Evolutionary conservation across 208 protist species (phyloP).

Genomic region (Crithidia mellificae): DNA sequence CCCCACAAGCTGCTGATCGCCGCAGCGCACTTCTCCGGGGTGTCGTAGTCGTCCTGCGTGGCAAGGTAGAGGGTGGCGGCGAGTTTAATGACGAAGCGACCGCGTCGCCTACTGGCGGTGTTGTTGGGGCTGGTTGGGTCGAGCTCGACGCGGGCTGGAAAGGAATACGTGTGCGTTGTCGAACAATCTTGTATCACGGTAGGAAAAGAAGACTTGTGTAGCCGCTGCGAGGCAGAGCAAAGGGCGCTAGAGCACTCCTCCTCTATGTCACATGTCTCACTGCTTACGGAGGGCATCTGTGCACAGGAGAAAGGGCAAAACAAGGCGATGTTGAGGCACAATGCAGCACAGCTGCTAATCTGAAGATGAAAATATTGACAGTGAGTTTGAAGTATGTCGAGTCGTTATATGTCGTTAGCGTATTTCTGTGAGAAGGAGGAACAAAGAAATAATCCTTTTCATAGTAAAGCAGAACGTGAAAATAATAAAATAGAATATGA

Average conservation of each 20-base stretch:
- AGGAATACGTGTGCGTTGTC: neutral
- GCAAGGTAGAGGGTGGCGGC: slow-evolving; percentile 44
- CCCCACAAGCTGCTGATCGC: slow-evolving; percentile 38
- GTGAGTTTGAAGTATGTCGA: too few species aligned
- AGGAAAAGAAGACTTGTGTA: neutral
- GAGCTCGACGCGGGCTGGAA: neutral
- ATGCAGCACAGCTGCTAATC: too few species aligned
- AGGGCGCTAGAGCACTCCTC: too few species aligned
- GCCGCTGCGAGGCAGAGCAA: neutral
- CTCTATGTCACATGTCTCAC: neutral
- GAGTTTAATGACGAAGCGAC: slow-evolving; percentile 52
- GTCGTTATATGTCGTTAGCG: too few species aligned
- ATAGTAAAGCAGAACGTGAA: too few species aligned
- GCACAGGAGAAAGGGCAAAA: neutral
- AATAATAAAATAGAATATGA: too few species aligned
- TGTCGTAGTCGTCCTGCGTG: slow-evolving; percentile 18
- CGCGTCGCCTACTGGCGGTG: slow-evolving; percentile 28
- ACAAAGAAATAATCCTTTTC: too few species aligned
- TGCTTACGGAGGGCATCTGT: neutral
- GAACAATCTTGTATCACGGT: slow-evolving; percentile 1
- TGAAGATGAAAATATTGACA: too few species aligned
- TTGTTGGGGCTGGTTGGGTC: slow-evolving; percentile 1
- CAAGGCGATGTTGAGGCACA: too few species aligned
- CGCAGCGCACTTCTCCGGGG: slow-evolving; percentile 20
- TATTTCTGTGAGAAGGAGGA: too few species aligned